Evolutionary conservation across 371 early-diverging fungal genomes (phyloP), one percentile per base, ranked within the genome.

Genomic region (Entomophthora muscae): DNA sequence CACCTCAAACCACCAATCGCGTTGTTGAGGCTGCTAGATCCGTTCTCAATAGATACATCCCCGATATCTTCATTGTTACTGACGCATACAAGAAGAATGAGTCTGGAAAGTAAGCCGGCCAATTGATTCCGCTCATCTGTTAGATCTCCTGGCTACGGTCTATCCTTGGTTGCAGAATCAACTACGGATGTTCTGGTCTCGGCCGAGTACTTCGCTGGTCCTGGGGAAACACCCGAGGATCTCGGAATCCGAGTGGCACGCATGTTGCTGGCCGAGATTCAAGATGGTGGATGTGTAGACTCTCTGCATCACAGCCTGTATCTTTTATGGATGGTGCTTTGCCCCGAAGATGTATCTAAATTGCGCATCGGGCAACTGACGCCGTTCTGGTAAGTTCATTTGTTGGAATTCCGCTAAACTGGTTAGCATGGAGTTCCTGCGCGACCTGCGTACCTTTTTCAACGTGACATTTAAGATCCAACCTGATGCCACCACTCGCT

Each of bases 71-170:
- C 72, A 84, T 99, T 62, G 93, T 93, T 70, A 91, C 95, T 12
- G 98, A 98, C 74, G 89, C 95, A 29, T 95, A 87, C 70, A 93
- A 93, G 69, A 95, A 95, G 26, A 87, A 84, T 23, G 95, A 98
- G 64, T 84, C 92, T 53, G 98, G 98, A 31, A 72, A 82, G 77
- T 79, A 71, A 67, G 78, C 57, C 32, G 28, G 5, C 28, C 27
- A 29, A 1, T 17, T 28, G 7, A 7, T 29, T 22, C 23, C 7
- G 12, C 51, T 42, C 27, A 26, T 53, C n/a, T 24, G 63, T 65
- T 66, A 77, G 77, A 64, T 90, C 91, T 10, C 95, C 98, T 10
- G 98, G 96, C 10, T 98, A 91, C 70, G 93, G 88, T 0, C 72
- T 93, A 54, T 83, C 86, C 13, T 71, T 98, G 57, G 93, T 96